Conservation (phyloP, 2,329 filamentous ascomycete genomes). For the Apiospora arundinis region DNA sequence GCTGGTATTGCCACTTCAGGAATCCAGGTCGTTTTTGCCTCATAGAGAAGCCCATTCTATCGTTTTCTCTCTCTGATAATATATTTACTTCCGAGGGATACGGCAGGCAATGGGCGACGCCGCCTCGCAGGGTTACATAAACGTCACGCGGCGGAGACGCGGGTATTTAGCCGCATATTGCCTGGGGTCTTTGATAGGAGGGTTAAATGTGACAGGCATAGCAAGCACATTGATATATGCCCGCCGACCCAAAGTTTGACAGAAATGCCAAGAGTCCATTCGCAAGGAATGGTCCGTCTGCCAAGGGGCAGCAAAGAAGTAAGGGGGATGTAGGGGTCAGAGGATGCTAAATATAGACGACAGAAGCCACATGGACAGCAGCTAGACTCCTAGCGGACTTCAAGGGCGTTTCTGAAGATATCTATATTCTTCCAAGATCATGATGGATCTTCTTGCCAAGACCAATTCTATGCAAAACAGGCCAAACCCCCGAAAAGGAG, state of each 20-base stretch:
- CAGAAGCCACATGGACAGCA: too few species aligned
- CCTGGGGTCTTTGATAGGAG: not conserved
- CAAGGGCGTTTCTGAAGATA: too few species aligned
- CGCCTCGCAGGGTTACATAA: not conserved
- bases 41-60: too few species aligned
- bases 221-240: not conserved
- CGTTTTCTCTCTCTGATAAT: too few species aligned
- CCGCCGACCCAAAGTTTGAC: not conserved
- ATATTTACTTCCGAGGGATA: not conserved
- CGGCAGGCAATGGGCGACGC: not conserved
- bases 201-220: constrained; percentile 7
- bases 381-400: too few species aligned
- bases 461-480: too few species aligned
- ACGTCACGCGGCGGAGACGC: not conserved
- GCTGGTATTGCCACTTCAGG: not conserved
- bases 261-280: not conserved
- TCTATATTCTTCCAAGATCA: too few species aligned
- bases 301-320: not conserved
- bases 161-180: constrained; percentile 9
- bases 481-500: too few species aligned
- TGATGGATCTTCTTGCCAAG: too few species aligned
- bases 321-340: not conserved
- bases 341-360: not conserved
- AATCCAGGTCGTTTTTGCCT: not conserved
- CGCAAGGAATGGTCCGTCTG: not conserved